Evolutionary conservation across 148 eudicot species (phyloP), one percentile per base, ranked within the genome.

Genomic region (Spergularia marina): DNA sequence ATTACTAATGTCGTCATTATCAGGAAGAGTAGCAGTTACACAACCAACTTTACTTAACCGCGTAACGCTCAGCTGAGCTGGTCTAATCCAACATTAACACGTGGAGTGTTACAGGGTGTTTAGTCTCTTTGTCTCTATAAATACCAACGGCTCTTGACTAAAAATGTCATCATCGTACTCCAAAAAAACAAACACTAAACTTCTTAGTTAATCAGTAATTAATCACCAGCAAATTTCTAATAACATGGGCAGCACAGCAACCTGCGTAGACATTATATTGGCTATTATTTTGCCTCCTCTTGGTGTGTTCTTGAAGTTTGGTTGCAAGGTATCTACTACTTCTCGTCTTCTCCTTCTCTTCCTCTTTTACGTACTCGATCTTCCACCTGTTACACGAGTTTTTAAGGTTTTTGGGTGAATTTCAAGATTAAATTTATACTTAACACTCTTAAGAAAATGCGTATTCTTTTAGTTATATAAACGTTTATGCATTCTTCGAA

Each of bases 201-300:
- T 12, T 15, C 16, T 41, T 9, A 5, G 13, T 11, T 44, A 63
- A 34, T 63, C 10, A 30, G 13, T 34, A 6, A 63, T 63, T 36
- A 63, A 13, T 25, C 13, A 3, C 36, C 16, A 15, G 2, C 5
- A 51, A 68, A 6, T 6, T 14, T 21, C 11, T 5, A 52, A 53
- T 5, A 52, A 53, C 30, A 70, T 70, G 73, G 71, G 76, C 65
- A 73, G 76, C 65, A 73, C 80, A 57, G 49, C 83, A 20, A 82
- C 78, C 10, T 79, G 59, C 66, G 60, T 84, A n/a, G 88, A 85
- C 15, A 72, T 85, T 18, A 17, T 85, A 8, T 65, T 85, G 54
- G 88, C 88, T 41, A 85, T 85, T 16, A 39, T 85, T 63, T 59
- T 85, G 23, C 88, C 88, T 39, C 88, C 88, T 64, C 82, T 85